Base-by-base conservation (phyloP, 331 rosid genomes). In the Prunus yedoensis region DNA sequence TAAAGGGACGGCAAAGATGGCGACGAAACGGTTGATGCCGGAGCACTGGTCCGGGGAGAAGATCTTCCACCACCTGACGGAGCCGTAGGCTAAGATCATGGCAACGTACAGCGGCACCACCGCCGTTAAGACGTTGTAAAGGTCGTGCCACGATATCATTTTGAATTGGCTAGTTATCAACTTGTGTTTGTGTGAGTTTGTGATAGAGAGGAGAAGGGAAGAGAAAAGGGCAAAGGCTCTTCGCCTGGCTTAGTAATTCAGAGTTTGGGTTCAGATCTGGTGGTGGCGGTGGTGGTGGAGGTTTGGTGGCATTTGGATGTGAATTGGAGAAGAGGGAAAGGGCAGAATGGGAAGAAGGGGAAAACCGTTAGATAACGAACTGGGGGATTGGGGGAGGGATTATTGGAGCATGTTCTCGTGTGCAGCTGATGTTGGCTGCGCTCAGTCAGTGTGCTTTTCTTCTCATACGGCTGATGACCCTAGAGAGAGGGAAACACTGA, bases 41-140 rank as follows among this genome's bases (percentile, higher is more conserved):
- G 99, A 92, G 81, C 99, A 94, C 73, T 94, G 99, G 83, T 94
- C 99, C 56, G 96, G 93, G 27, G 99, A 89, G 92, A 94, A 92
- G 58, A 94, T 94, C 87, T 89, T 95, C 99, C 99, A 95, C 99
- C 99, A 95, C 51, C 97, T 89, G 7, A 95, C 98, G 4, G 99
- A 92, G 3, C 97, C 97, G 75, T 95, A 95, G 25, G 99, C 99
- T 49, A 95, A 59, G 66, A 95, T 91, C 99, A 95, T 95, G 4
- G 99, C 99, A 23, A 95, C 98, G 83, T 95, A 92, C 3, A 95
- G 91, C 0, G 99, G 99, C 69, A 92, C 50, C 73, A 94, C 92
- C 63, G 99, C 99, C 74, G 99, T 78, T 54, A 94, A 56, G 3
- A 94, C 99, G 21, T 83, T 86, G 91, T 91, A 91, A 0, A 94